These are phyloP conservation scores for Claviceps purpurea DNA, from an alignment of 2,329 filamentous ascomycete species.

Conservation along the genomic window DNA sequence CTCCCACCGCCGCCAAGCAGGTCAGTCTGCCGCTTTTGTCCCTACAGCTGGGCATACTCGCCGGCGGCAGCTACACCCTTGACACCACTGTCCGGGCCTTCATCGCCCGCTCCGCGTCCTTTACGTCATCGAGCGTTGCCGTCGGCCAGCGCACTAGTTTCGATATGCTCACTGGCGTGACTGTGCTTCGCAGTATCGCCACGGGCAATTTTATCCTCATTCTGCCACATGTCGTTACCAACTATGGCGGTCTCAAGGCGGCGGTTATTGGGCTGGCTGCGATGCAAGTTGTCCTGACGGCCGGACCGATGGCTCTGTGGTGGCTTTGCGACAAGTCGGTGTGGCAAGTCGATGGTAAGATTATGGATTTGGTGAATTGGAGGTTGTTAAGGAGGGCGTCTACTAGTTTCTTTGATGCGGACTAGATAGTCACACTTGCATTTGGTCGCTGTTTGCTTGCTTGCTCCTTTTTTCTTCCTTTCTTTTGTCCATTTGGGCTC, in stretches of 20 bases:
- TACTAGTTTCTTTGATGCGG: slow-evolving; percentile 32
- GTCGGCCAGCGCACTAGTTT: slow-evolving; percentile 30
- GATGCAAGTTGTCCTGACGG: slow-evolving; percentile 26
- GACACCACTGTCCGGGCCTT: slow-evolving; percentile 28
- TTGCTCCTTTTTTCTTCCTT: not conserved
- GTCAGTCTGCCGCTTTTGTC: slow-evolving; percentile 27
- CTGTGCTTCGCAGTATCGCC: slow-evolving; percentile 26
- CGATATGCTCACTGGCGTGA: slow-evolving; percentile 33
- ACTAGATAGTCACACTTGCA: slow-evolving; percentile 14
- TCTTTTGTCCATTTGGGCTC: not conserved
- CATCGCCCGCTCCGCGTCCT: slow-evolving; percentile 33
- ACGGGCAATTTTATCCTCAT: slow-evolving; percentile 30
- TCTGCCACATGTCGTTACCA: slow-evolving; percentile 23
- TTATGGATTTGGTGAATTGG: slow-evolving; percentile 34
- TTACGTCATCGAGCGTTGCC: slow-evolving; percentile 33
- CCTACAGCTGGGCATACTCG: slow-evolving; percentile 33
- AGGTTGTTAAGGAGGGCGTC: slow-evolving; percentile 27
- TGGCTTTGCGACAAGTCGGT: slow-evolving; percentile 29
- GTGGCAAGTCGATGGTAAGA: slow-evolving; percentile 28
- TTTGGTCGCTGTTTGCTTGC: not conserved
- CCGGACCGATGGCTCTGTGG: slow-evolving; percentile 22
- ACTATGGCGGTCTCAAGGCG: slow-evolving; percentile 21
- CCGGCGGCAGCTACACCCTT: slow-evolving; percentile 27
- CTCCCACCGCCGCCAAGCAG: slow-evolving; percentile 13
- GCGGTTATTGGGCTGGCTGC: slow-evolving; percentile 28